These are phyloP conservation scores for Poa annua DNA, from an alignment of 176 grass and related monocot species.

Conservation along the genomic window DNA sequence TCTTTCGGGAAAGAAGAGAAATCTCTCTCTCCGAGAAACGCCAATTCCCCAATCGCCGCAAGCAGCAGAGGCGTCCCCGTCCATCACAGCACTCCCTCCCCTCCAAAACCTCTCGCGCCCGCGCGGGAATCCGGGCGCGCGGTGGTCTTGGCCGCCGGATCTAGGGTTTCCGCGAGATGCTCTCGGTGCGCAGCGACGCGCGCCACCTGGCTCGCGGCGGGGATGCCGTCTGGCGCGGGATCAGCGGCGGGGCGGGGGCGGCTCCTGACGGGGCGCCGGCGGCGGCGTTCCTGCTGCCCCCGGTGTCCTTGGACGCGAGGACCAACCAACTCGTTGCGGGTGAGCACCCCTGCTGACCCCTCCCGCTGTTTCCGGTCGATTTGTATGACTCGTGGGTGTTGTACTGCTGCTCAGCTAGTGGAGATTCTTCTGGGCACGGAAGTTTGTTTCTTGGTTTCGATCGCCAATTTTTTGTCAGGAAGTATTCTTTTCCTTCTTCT, in stretches of 20 bases:
- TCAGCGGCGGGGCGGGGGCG: constrained; percentile 25
- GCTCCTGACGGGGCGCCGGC: constrained; percentile 27
- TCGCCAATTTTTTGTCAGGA: not conserved
- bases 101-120: constrained; percentile 28
- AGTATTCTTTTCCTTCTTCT: not conserved
- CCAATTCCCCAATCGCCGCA: constrained; percentile 13
- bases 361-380: no score
- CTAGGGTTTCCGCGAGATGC: constrained; percentile 46
- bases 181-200: constrained; percentile 36
- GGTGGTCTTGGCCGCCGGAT: constrained; percentile 41
- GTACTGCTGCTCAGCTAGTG: not conserved
- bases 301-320: constrained; percentile 7
- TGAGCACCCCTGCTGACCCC: not conserved
- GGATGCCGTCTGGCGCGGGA: constrained; percentile 39
- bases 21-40: not conserved
- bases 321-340: not conserved
- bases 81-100: constrained; percentile 3
- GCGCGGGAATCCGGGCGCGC: constrained; percentile 21
- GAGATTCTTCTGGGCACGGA: constrained; percentile 8
- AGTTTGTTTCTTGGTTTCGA: not conserved
- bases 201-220: constrained; percentile 15
- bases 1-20: not conserved
- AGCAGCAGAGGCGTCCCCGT: not conserved
- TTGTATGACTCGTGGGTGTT: not conserved
- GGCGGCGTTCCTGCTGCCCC: constrained; percentile 23